Base-by-base conservation (phyloP, 164 flowering plant genomes). In the Stephania cephalantha region DNA sequence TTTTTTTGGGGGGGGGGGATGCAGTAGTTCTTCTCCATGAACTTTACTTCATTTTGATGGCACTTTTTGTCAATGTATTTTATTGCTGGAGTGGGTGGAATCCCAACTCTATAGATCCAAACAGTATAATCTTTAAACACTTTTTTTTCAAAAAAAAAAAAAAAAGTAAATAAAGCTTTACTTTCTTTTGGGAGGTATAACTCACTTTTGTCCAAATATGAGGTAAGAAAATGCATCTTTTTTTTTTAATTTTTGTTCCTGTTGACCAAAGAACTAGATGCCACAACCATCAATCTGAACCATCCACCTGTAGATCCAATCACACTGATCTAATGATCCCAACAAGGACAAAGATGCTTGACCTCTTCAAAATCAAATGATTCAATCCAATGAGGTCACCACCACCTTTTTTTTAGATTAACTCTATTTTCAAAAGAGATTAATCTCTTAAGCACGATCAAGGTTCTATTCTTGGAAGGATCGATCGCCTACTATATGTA, bases 1-100 rank as follows among this genome's bases (percentile, higher is more conserved):
- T 72, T 68, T 71, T 74, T 78, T 64, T 13, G 73, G 71, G 25
- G 25, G 25, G 42, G 42, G 42, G 42, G 42, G 58, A 52, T 71
- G 74, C 6, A 15, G 6, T 58, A 15, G 17, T 71, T 63, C 52
- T 67, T 67, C 52, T 30, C 18, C 58, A 52, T 74, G n/a, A 71
- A 70, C 35, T 78, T 50, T 74, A 13, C 42, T 64, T 78, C 61
- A 53, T 5, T 73, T 70, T 46, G n/a, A 42, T 58, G 44, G 31
- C 42, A 35, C 30, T 46, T 70, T 68, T 46, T 66, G 53, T 22
- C 9, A 74, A 61, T 80, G 73, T 31, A 66, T 77, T 75, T 73
- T 69, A 31, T 73, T 75, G 15, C 66, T 42, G 31, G 70, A 76
- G 74, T 52, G 72, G 73, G 25, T 65, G 31, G 55, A 70, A 35